Evolutionary conservation across 139 green algal species (phyloP).

Genomic region (Chlamydomonas incerta): DNA sequence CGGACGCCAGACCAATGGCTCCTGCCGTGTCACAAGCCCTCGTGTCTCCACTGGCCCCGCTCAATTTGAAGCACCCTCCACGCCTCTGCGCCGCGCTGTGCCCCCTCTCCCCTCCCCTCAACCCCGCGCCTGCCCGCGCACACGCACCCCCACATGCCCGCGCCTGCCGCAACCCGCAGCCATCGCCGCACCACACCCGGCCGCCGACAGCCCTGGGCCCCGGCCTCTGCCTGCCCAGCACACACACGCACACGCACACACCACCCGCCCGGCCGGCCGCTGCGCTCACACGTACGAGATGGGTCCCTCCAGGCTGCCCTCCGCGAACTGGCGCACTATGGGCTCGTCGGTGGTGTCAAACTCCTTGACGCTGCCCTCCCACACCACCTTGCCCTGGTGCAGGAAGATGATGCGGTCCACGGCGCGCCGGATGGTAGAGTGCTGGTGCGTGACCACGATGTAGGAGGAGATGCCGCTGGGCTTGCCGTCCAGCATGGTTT

Average conservation of each 20-base stretch:
- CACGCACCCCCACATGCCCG: no score
- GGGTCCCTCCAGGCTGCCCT: constrained; percentile 87
- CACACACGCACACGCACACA: constrained; percentile 55
- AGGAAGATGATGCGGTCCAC: constrained; percentile 98
- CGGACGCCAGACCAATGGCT: no score
- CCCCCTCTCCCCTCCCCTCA: no score
- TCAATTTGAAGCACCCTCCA: no score
- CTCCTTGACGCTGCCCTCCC: constrained; percentile 90
- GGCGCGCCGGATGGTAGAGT: constrained; percentile 94
- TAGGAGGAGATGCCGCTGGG: constrained; percentile 87
- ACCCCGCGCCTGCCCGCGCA: no score
- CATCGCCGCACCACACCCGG: no score
- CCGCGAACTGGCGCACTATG: constrained; percentile 96
- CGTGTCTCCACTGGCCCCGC: no score
- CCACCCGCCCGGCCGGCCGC: not conserved
- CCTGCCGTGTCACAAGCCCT: no score
- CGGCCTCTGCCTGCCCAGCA: no score
- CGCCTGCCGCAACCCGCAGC: no score
- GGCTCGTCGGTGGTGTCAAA: constrained; percentile 95
- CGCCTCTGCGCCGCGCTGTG: no score
- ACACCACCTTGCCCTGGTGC: constrained; percentile 95
- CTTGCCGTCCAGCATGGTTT: constrained; percentile 18
- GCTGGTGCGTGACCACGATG: constrained; percentile 99
- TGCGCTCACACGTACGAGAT: constrained; percentile 86
- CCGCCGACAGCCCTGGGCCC: no score